These are phyloP conservation scores for Naganishia albida DNA, from an alignment of 1,284 basidiomycete species.

Conservation along the genomic window DNA sequence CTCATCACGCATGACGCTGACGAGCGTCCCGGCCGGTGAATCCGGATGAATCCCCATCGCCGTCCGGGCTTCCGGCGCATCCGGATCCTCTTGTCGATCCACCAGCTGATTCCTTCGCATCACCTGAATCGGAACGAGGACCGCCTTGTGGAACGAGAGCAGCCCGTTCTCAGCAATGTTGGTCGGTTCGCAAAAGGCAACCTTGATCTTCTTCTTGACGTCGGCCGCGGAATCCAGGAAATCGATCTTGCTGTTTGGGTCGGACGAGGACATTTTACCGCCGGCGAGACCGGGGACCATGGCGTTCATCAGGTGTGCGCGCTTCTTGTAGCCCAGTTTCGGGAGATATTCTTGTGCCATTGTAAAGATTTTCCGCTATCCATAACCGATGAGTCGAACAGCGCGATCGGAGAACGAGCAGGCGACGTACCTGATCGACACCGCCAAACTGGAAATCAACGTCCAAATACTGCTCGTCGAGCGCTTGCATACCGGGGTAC, in stretches of 20 bases:
- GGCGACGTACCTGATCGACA: conserved; percentile 78
- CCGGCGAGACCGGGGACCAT: conserved; percentile 96
- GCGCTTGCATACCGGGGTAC: conserved; percentile 93
- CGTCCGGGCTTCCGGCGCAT: conserved; percentile 36
- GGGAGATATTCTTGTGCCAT: conserved; percentile 96
- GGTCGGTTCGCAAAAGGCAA: conserved; percentile 93
- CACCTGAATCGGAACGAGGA: conserved; percentile 84
- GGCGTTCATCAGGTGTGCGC: conserved; percentile 95
- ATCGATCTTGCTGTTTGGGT: conserved; percentile 96
- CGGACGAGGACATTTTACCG: conserved; percentile 98
- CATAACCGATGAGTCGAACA: conserved; percentile 2
- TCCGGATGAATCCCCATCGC: conserved; percentile 65
- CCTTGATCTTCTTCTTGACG: conserved; percentile 86
- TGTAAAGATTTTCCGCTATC: conserved; percentile 95
- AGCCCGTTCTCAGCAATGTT: conserved; percentile 87
- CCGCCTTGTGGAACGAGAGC: conserved; percentile 82
- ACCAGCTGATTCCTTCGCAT: conserved; percentile 64
- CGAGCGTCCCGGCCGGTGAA: conserved; percentile 79
- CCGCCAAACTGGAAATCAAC: conserved; percentile 99
- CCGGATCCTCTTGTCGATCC: conserved; percentile 43
- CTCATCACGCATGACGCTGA: conserved; percentile 72
- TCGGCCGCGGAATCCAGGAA: conserved; percentile 86
- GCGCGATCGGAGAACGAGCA: conserved; percentile 10
- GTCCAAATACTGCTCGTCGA: conserved; percentile 95
- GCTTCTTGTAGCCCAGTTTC: conserved; percentile 87